Percentiles rank a stretch among this genome's conserved stretches.
Evolutionary conservation across 179 eudicot genomes (phyloP).

Genomic region (Spergularia azorica): DNA sequence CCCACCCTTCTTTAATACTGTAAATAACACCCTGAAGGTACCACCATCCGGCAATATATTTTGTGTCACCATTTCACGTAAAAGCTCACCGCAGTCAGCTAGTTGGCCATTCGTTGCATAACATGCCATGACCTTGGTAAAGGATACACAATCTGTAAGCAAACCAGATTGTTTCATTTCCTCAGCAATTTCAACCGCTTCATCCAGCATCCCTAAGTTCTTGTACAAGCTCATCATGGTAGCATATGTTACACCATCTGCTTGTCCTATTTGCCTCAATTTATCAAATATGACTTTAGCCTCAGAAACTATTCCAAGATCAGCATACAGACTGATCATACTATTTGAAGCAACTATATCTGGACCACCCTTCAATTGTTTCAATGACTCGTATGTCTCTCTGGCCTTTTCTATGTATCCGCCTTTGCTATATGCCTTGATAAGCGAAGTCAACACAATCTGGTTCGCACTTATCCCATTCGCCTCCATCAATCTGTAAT

Average conservation of each 20-base stretch:
- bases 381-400: conserved; percentile 55
- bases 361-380: conserved; percentile 63
- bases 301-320: conserved; percentile 73
- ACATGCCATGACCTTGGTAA: conserved; percentile 70
- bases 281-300: conserved; percentile 56
- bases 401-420: conserved; percentile 68
- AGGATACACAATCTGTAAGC: conserved; percentile 50
- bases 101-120: conserved; percentile 66
- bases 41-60: conserved; percentile 50
- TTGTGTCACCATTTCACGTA: conserved; percentile 54
- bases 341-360: conserved; percentile 79
- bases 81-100: conserved; percentile 53
- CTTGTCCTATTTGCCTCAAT: conserved; percentile 48
- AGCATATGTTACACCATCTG: conserved; percentile 73
- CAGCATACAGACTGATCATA: conserved; percentile 76
- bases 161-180: conserved; percentile 73
- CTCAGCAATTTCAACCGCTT: conserved; percentile 67
- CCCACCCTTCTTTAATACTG: conserved; percentile 67
- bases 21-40: conserved; percentile 69
- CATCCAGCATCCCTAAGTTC: conserved; percentile 82
- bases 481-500: conserved; percentile 57
- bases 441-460: conserved; percentile 68
- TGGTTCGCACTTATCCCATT: conserved; percentile 59
- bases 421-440: conserved; percentile 70
- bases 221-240: conserved; percentile 74